These are phyloP conservation scores for Lepidium sativum DNA, from an alignment of 345 rosid genomes.

Conservation along the genomic window DNA sequence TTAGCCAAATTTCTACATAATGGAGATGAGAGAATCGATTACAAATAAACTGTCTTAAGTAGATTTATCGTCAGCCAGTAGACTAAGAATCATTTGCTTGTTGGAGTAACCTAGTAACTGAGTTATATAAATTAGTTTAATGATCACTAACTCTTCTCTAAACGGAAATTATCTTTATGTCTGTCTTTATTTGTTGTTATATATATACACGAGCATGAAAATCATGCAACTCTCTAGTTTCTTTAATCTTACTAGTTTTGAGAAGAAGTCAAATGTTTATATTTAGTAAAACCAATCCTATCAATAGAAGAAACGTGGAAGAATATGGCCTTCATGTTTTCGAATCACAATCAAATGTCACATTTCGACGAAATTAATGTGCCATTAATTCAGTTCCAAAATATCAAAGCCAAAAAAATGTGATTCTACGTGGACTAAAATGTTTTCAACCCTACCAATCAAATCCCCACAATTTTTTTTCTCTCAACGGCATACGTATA, in stretches of 20 bases:
- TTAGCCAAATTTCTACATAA: too few relatives aligned
- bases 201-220: not conserved
- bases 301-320: not conserved
- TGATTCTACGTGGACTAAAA: not conserved
- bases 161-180: too few relatives aligned
- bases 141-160: too few relatives aligned
- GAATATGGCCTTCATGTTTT: not conserved
- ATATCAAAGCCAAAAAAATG: not conserved
- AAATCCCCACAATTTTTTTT: not conserved
- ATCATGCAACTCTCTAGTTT: not conserved
- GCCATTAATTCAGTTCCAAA: not conserved
- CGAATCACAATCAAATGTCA: not conserved
- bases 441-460: not conserved
- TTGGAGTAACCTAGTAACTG: not conserved
- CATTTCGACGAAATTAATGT: not conserved
- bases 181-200: too few relatives aligned
- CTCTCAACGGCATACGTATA: too few relatives aligned
- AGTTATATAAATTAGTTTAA: not conserved
- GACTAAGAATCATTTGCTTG: too few relatives aligned
- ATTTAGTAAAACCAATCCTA: not conserved
- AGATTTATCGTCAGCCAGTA: too few relatives aligned
- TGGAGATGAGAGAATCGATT: too few relatives aligned
- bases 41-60: too few relatives aligned
- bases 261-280: not conserved
- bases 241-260: too few relatives aligned